phyloP scores from a whole-genome alignment of 2,329 filamentous ascomycete species.

The Apiospora malaysiana region DNA sequence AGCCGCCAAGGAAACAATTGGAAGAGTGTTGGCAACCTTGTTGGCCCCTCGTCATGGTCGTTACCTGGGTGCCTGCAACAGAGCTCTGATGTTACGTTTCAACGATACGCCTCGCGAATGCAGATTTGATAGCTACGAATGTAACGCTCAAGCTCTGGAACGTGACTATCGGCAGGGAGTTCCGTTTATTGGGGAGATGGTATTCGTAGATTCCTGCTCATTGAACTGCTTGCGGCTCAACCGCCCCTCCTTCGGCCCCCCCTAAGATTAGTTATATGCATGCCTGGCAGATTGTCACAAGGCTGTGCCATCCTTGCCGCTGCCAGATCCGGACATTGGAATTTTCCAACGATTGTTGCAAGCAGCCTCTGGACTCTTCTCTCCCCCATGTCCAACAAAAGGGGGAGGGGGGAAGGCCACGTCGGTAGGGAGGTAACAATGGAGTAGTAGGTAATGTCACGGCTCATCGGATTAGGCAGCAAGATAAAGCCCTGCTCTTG shows the following conservation, averaged over 20 bases:
- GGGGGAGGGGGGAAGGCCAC: background rate
- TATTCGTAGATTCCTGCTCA: no score
- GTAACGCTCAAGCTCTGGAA: no score
- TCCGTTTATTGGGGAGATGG: no score
- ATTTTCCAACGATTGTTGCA: background rate
- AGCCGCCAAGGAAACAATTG: background rate
- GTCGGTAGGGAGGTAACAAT: background rate
- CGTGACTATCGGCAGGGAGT: no score
- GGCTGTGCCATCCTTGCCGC: conserved; percentile 7
- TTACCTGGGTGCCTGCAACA: no score
- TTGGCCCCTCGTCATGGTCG: no score
- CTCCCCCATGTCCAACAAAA: background rate
- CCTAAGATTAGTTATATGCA: conserved; percentile 11
- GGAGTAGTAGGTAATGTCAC: background rate
- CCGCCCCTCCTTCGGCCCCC: background rate
- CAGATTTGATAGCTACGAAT: no score
- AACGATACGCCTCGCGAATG: background rate
- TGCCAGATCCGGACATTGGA: background rate
- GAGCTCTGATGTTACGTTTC: background rate
- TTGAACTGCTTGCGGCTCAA: conserved; percentile 1
- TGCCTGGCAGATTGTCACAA: conserved; percentile 10
- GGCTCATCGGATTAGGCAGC: background rate
- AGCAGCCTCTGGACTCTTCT: background rate
- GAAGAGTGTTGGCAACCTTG: background rate
- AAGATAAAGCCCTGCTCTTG: background rate